Percentiles rank a stretch among this genome's conserved stretches.
These are phyloP conservation scores for Leccinum longicurvipes DNA, from an alignment of 768 basidiomycete genomes.

Conservation along the genomic window DNA sequence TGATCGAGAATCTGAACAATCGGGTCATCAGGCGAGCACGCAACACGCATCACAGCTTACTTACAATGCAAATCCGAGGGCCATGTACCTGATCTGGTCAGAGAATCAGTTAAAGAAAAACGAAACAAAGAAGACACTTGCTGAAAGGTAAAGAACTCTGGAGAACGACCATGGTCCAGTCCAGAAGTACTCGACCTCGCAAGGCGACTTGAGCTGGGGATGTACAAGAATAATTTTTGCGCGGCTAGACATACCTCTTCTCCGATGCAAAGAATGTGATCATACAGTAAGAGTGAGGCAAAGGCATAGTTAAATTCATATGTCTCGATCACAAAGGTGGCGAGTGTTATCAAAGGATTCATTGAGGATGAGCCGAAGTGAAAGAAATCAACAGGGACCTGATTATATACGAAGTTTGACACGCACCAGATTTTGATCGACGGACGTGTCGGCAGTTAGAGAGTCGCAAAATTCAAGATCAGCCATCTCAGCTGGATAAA, in stretches of 20 bases:
- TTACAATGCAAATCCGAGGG: slow-evolving; percentile 6
- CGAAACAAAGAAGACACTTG: not conserved
- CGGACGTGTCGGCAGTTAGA: not conserved
- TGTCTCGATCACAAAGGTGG: not conserved
- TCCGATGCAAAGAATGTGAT: not conserved
- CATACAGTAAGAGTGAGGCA: not conserved
- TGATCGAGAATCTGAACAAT: not conserved
- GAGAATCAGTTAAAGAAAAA: not conserved
- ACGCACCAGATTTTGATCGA: not conserved
- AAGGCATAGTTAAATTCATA: not conserved
- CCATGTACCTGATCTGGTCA: slow-evolving; percentile 10
- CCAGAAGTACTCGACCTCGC: slow-evolving; percentile 13
- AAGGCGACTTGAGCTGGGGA: too few species aligned
- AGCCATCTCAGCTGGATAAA: too few species aligned
- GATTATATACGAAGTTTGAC: not conserved
- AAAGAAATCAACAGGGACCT: not conserved
- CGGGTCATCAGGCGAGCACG: not conserved
- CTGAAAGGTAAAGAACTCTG: slow-evolving; percentile 8
- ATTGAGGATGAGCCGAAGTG: not conserved
- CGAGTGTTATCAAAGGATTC: not conserved
- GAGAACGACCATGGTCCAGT: slow-evolving; percentile 10
- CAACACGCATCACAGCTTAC: not conserved
- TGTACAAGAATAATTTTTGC: too few species aligned
- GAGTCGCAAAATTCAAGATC: too few species aligned
- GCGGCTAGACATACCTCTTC: not conserved